A percentile compares a stretch with the other conserved stretches of the same genome.
Conservation (phyloP, 1,284 basidiomycete species). For the Naganishia liquefaciens region DNA sequence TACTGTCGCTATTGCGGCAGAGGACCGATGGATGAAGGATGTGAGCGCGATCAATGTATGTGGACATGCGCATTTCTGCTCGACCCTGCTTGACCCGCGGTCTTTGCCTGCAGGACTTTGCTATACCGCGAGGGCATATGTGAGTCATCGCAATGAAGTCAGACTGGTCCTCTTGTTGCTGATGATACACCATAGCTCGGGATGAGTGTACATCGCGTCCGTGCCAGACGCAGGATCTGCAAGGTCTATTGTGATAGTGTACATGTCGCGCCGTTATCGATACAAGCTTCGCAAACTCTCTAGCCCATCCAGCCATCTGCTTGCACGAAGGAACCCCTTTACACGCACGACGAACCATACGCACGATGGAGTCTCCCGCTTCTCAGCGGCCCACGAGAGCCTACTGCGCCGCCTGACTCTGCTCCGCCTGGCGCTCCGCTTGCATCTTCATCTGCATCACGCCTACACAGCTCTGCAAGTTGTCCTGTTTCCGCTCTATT, state of each 20-base stretch:
- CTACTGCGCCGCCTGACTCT: slow-evolving; percentile 17
- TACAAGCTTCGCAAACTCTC: neutral
- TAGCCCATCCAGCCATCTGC: no score
- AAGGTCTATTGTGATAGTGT: no score
- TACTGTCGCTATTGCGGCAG: slow-evolving; percentile 59
- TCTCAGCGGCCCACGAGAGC: neutral
- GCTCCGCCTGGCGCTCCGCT: slow-evolving; percentile 37
- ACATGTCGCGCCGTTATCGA: neutral
- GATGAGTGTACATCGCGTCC: neutral
- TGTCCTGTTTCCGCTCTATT: slow-evolving; percentile 84
- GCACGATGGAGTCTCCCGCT: neutral
- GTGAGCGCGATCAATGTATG: slow-evolving; percentile 49
- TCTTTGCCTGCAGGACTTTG: slow-evolving; percentile 32
- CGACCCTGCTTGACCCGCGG: neutral
- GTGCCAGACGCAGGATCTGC: no score
- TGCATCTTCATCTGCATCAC: slow-evolving; percentile 74
- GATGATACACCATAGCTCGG: neutral
- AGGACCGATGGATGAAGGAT: slow-evolving; percentile 63
- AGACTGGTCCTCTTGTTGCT: neutral
- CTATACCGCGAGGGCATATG: slow-evolving; percentile 40
- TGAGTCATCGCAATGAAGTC: slow-evolving; percentile 1
- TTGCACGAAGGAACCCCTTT: no score
- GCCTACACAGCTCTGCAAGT: slow-evolving; percentile 70
- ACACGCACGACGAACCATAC: no score
- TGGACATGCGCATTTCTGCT: neutral